These are phyloP conservation scores for Magnaporthiopsis incrustans DNA, from an alignment of 2,329 filamentous ascomycete species.

Conservation along the genomic window DNA sequence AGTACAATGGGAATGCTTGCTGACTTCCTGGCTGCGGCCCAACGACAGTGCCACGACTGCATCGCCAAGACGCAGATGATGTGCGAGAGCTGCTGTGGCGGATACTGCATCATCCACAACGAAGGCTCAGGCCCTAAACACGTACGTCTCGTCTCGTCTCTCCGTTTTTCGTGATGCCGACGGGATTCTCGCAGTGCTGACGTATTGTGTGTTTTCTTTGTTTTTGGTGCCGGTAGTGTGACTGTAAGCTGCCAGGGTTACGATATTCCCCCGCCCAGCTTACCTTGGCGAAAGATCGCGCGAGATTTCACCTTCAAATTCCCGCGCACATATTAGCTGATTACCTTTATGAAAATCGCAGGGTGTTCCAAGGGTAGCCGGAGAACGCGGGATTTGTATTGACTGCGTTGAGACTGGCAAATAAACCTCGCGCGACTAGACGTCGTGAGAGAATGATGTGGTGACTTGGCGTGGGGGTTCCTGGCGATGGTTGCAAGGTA, in stretches of 20 bases:
- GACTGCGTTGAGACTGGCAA: neutral
- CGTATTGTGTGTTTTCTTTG: neutral
- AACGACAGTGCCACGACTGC: constrained; percentile 63
- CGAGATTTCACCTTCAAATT: no score
- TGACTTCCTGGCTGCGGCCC: neutral
- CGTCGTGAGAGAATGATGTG: no score
- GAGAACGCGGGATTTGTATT: constrained; percentile 2
- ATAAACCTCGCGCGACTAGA: no score
- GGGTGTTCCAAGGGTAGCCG: constrained; percentile 4
- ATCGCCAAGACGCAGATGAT: constrained; percentile 61
- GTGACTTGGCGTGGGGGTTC: neutral
- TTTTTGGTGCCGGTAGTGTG: neutral
- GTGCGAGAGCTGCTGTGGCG: constrained; percentile 66
- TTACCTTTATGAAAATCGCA: neutral
- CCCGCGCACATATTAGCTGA: no score
- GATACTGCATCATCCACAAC: constrained; percentile 79
- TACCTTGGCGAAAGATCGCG: no score
- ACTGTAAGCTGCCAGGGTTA: neutral
- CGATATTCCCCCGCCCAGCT: neutral
- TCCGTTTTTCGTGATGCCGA: no score
- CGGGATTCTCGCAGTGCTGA: neutral
- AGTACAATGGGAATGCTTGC: neutral
- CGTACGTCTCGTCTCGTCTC: constrained; percentile 27
- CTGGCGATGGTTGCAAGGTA: neutral
- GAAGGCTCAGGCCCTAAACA: constrained; percentile 65